A percentile compares a stretch with the other conserved stretches of the same genome.
Conservation (phyloP, 352 stramenopile genomes). For the Blastocystis hominis region DNA sequence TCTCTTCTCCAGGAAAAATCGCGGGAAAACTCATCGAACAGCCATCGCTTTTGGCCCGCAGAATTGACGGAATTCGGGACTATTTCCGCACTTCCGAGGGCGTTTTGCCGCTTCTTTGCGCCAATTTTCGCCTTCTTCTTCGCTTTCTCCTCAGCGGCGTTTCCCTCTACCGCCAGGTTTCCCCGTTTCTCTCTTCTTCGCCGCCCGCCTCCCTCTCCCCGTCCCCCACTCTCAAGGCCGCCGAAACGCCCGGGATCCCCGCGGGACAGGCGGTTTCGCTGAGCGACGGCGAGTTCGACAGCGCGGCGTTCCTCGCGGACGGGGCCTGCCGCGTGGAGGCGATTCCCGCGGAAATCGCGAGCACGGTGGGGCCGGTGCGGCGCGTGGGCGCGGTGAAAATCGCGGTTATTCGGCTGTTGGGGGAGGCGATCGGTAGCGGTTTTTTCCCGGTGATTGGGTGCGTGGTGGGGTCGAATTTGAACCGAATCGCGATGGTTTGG, state of each 20-base stretch:
- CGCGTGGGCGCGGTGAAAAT: conserved; percentile 16
- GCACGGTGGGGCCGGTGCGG: not conserved
- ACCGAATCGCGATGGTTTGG: not conserved
- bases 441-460: not conserved
- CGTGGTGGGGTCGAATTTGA: not conserved
- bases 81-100: not conserved
- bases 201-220: not conserved
- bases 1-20: not conserved
- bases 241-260: not conserved
- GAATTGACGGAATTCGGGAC: not conserved
- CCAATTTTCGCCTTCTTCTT: not conserved
- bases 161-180: not conserved
- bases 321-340: not conserved
- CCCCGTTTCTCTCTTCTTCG: not conserved
- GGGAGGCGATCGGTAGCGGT: not conserved
- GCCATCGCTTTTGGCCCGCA: not conserved
- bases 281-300: not conserved
- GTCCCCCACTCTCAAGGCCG: not conserved
- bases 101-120: not conserved
- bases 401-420: not conserved
- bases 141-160: not conserved
- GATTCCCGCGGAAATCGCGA: not conserved
- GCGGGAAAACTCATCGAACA: not conserved
- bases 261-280: not conserved
- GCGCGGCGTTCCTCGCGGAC: not conserved